A percentile compares a stretch with the other conserved stretches of the same genome.
Evolutionary conservation across 768 basidiomycete genomes (phyloP).

Genomic region (Lanmaoa pseudosensibilis): DNA sequence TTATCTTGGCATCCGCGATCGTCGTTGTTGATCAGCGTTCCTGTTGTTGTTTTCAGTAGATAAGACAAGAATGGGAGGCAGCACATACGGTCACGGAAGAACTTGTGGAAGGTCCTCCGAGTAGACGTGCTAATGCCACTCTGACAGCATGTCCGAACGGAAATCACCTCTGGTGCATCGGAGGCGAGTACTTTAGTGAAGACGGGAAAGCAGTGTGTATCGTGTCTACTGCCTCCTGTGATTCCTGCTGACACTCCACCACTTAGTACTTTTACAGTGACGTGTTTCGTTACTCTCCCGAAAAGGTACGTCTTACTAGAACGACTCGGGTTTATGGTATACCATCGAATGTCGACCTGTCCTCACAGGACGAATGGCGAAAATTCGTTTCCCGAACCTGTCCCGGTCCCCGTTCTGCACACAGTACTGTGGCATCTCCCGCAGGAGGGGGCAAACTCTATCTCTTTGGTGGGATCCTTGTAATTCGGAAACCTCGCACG

Average conservation of each 20-base stretch:
- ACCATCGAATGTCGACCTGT: not conserved
- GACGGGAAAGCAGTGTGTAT: slow-evolving; percentile 71
- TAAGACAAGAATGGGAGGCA: slow-evolving; percentile 80
- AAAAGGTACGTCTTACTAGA: slow-evolving; percentile 50
- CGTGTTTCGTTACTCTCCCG: slow-evolving; percentile 81
- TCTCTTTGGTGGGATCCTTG: slow-evolving; percentile 58
- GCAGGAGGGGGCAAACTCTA: slow-evolving; percentile 85
- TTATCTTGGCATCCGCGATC: not conserved
- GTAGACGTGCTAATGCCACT: slow-evolving; percentile 80
- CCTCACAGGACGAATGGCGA: slow-evolving; percentile 78
- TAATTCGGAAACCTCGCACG: not conserved
- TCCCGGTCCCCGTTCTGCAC: slow-evolving; percentile 86
- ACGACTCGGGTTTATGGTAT: not conserved
- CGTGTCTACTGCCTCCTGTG: fast-evolving
- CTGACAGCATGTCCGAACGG: slow-evolving; percentile 78
- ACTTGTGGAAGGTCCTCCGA: slow-evolving; percentile 78
- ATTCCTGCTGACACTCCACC: not conserved
- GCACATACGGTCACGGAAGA: slow-evolving; percentile 85
- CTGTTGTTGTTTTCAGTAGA: slow-evolving; percentile 48
- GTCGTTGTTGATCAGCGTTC: not conserved
- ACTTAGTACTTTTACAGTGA: slow-evolving; percentile 83
- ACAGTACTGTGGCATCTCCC: slow-evolving; percentile 73
- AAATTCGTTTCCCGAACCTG: slow-evolving; percentile 81
- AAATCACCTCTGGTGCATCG: slow-evolving; percentile 80
- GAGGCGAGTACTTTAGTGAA: slow-evolving; percentile 86